phyloP scores from a whole-genome alignment of 202 grass and related monocot genomes.

The Carex sylvatica region DNA sequence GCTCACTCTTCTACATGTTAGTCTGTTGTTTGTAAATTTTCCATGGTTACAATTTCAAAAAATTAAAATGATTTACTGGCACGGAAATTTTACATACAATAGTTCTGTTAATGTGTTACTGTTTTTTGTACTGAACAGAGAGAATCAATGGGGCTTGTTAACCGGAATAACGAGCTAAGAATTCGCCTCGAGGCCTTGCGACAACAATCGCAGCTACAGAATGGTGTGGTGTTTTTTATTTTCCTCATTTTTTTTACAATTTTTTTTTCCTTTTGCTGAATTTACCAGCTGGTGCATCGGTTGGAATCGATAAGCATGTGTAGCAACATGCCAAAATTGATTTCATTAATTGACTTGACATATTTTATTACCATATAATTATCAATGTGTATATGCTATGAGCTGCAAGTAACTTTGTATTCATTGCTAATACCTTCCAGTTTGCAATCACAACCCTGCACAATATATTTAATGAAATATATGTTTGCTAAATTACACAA shows the following conservation, averaged over 20 bases:
- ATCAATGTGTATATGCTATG: not conserved
- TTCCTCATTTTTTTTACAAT: not conserved
- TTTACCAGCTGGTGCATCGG: not conserved
- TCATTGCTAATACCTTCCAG: not conserved
- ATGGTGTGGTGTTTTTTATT: not conserved
- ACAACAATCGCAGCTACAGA: not conserved
- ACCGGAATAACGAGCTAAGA: slow-evolving; percentile 9
- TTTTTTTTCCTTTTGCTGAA: not conserved
- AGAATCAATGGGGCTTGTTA: slow-evolving; percentile 13
- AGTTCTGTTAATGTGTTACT: not conserved
- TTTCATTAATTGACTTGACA: not conserved
- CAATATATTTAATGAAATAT: not conserved
- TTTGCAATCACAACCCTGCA: not conserved
- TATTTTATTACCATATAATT: not conserved
- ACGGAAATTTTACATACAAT: not conserved
- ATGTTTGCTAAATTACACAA: not conserved
- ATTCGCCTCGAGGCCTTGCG: slow-evolving; percentile 17
- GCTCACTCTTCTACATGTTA: slow-evolving; percentile 23
- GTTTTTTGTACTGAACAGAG: not conserved
- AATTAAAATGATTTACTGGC: not conserved
- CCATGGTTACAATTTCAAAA: not conserved
- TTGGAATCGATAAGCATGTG: not conserved
- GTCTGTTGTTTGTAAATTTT: not conserved
- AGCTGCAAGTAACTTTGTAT: not conserved
- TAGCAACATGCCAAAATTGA: not conserved